Base-by-base conservation (phyloP, 257 asterid species). In the Nicotiana obtusifolia region DNA sequence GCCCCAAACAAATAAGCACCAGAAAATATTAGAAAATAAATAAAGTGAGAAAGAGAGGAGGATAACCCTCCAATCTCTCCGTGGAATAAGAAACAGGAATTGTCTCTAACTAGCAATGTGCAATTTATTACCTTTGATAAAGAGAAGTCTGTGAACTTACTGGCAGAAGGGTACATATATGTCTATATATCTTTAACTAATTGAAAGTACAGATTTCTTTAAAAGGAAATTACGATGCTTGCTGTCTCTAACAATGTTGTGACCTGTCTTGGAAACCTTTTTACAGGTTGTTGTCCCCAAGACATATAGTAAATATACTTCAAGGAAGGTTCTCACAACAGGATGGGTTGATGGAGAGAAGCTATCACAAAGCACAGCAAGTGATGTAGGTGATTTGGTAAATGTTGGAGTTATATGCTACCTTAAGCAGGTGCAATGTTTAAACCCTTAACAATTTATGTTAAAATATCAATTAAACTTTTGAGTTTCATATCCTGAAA, bases 401-500 rank as follows among this genome's bases (percentile, higher is more conserved):
- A 96, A 96, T 86, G 99, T 96, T 73, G 99, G 99, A 86, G 99
- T 96, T 75, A 96, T 96, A 91, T 96, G 99, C 92, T 96, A 96
- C 91, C 97, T 96, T 86, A 96, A 94, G 90, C 99, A 96, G 99
- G 99, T 96, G 87, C 69, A 73, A 22, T 56, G 8, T 64, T 53
- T 83, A 57, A 31, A 13, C 67, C 10, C 24, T 20, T 8, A 7
- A 49, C 41, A 28, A 62, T 26, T 28, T 37, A 47, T 78, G 26
- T 15, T 69, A 33, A 28, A 78, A 69, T 26, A 49, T 83, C 10
- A 30, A 5, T 44, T 26, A 20, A 53, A 22, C 62, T 75, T 69
- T 24, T 47, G 24, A 73, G 24, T 22, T 35, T 8, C 56, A 57
- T 7, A 41, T 59, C 49, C 15, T 10, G 24, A 22, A 33, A 35